Base-by-base conservation (phyloP, 352 stramenopile species). In the Phytophthora cactorum region DNA sequence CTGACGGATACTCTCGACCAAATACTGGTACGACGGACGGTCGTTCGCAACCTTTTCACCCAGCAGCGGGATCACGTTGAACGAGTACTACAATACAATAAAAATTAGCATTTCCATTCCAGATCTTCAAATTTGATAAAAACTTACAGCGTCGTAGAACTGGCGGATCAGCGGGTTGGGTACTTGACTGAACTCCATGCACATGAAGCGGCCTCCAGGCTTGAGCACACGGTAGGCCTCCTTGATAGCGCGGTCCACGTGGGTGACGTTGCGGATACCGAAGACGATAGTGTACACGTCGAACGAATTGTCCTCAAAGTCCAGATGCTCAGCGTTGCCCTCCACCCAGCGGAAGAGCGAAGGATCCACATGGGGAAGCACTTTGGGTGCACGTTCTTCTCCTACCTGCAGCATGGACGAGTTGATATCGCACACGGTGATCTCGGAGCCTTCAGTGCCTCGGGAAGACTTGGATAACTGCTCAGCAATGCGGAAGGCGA, bases 241-340 rank as follows among this genome's bases (percentile, higher is more conserved):
- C 41, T 79, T 56, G 10, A 99, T 78, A n/a, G 96, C 92, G 45
- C 88, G 87, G 76, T 99, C 95, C 5, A 99, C 93, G 81, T 99
- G 93, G 4, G 98, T 99, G 27, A 98, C 96, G 78, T 99, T 99
- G 17, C 98, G 86, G 62, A 99, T 97, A 25, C 98, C 98, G 81
- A 99, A 99, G 4, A 97, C 96, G 74, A 99, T 99, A 14, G 97
- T 99, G 74, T 99, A 99, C 25, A 98, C 81, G 78, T 99, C 97
- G 74, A 99, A 99, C 41, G 88, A 92, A 74, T 98, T 90, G 72
- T 97, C 86, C 45, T 90, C 79, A 64, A 99, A 99, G 51, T 85
- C 86, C 34, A 99, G 82, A 53, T 90, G 75, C 84, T 99, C 97
- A 2, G 98, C 98, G 77, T 99, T 98, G 51, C 95, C 97, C 74